Percentiles rank a stretch among this genome's conserved stretches.
phyloP scores from a whole-genome alignment of 805 yeast species.

The Yamadazyma sp. region DNA sequence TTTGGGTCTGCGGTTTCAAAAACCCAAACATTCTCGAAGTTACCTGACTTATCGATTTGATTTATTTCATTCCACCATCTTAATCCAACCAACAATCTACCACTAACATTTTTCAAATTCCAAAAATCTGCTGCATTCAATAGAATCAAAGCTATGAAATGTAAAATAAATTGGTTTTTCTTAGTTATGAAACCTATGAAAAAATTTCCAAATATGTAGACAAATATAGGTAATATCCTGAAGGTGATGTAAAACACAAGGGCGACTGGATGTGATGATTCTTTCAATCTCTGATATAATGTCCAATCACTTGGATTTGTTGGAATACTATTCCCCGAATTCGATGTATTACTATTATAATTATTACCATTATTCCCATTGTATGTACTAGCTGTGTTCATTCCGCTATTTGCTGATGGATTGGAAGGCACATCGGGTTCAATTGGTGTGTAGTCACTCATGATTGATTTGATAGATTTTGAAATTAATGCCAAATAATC shows the following conservation, averaged over 20 bases:
- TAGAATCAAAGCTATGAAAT: conserved; percentile 75
- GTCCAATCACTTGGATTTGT: conserved; percentile 15
- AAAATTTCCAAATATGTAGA: conserved; percentile 69
- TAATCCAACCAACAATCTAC: conserved; percentile 84
- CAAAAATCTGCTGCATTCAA: conserved; percentile 88
- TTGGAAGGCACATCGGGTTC: conserved; percentile 21
- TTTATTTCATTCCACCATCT: conserved; percentile 93
- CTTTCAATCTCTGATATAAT: conserved; percentile 37
- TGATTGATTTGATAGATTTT: neutral
- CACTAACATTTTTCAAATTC: conserved; percentile 88
- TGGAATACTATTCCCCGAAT: conserved; percentile 1
- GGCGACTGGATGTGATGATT: conserved; percentile 85
- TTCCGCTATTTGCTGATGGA: conserved; percentile 41
- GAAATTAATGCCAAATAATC: neutral
- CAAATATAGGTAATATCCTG: conserved; percentile 59
- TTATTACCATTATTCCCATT: conserved; percentile 5
- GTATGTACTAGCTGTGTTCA: conserved; percentile 70
- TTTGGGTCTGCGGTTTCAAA: conserved; percentile 80
- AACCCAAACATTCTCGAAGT: conserved; percentile 71
- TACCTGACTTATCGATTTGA: conserved; percentile 46
- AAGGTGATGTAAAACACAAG: conserved; percentile 59
- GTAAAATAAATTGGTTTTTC: conserved; percentile 57
- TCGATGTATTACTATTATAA: no score
- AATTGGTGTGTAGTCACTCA: conserved; percentile 25
- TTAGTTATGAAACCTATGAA: conserved; percentile 46